phyloP scores from a whole-genome alignment of 1,284 basidiomycete species.

The Cutaneotrichosporon arboriforme region DNA sequence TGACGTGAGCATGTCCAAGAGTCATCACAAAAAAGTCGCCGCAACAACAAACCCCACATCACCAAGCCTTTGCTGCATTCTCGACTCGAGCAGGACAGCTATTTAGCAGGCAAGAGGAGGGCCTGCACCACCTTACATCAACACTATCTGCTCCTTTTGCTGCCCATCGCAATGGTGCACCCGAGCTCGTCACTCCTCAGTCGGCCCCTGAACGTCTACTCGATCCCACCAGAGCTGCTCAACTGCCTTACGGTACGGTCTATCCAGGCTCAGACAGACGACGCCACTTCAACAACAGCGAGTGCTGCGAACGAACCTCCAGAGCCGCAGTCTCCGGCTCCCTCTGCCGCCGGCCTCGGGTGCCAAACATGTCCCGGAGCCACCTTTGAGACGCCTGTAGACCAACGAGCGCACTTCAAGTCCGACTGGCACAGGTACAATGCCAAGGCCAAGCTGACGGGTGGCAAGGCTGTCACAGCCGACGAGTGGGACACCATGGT shows the following conservation, averaged over 20 bases:
- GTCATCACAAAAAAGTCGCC: too few relatives aligned
- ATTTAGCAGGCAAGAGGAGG: too few relatives aligned
- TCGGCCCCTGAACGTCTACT: slow-evolving; percentile 51
- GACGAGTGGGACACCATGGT: slow-evolving; percentile 67
- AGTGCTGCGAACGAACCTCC: background rate
- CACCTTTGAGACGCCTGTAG: slow-evolving; percentile 66
- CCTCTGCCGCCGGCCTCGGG: slow-evolving; percentile 45
- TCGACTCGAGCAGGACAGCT: too few relatives aligned
- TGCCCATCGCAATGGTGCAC: background rate
- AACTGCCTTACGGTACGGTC: slow-evolving; percentile 59
- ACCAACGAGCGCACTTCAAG: slow-evolving; percentile 81
- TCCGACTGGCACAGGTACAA: slow-evolving; percentile 99
- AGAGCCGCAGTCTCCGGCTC: background rate
- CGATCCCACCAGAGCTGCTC: slow-evolving; percentile 62
- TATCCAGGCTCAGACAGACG: slow-evolving; percentile 36
- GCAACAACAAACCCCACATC: too few relatives aligned
- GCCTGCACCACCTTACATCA: background rate
- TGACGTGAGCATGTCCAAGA: too few relatives aligned
- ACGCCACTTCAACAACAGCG: background rate
- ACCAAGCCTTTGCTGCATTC: too few relatives aligned
- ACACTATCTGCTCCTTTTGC: background rate
- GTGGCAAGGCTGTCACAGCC: slow-evolving; percentile 59
- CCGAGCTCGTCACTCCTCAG: slow-evolving; percentile 13
- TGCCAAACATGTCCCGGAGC: slow-evolving; percentile 74
- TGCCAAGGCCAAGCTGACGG: slow-evolving; percentile 70